Conservation (phyloP, 2,329 filamentous ascomycete species). For the Capronia epimyces region DNA sequence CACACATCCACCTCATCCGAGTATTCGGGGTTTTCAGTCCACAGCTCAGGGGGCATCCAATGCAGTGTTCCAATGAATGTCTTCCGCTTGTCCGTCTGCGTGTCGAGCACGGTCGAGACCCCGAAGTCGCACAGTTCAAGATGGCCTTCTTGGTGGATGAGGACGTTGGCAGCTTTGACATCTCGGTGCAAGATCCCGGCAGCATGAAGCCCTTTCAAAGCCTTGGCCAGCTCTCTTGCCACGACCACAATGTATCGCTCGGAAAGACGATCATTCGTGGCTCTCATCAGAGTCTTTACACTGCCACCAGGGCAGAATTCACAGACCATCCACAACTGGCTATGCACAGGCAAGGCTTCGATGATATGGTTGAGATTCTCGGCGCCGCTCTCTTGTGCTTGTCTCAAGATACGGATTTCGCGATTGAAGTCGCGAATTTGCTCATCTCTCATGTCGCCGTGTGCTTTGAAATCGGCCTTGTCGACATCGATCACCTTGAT, state of each 20-base stretch:
- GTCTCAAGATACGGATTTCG: conserved; percentile 58
- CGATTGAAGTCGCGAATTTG: conserved; percentile 54
- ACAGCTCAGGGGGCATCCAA: conserved; percentile 62
- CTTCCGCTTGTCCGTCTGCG: conserved; percentile 54
- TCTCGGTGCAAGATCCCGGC: conserved; percentile 62
- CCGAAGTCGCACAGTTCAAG: conserved; percentile 63
- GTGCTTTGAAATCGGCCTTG: conserved; percentile 43
- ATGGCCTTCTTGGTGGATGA: conserved; percentile 58
- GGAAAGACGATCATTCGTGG: conserved; percentile 47
- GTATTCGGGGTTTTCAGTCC: conserved; percentile 41
- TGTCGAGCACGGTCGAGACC: conserved; percentile 58
- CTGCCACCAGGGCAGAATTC: conserved; percentile 64
- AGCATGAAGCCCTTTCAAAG: conserved; percentile 58
- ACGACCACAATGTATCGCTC: conserved; percentile 61
- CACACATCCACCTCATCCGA: conserved; percentile 49
- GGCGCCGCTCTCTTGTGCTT: conserved; percentile 57
- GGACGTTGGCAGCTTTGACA: conserved; percentile 60
- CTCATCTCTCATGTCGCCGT: conserved; percentile 44
- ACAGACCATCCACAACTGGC: conserved; percentile 61
- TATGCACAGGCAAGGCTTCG: conserved; percentile 59
- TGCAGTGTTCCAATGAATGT: conserved; percentile 63
- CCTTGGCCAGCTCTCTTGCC: conserved; percentile 58
- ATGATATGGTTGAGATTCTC: conserved; percentile 61
- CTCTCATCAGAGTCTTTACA: conserved; percentile 55
- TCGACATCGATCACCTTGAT: conserved; percentile 50